Evolutionary conservation across 352 stramenopile genomes (phyloP).

Genomic region (Pythium dissimile): DNA sequence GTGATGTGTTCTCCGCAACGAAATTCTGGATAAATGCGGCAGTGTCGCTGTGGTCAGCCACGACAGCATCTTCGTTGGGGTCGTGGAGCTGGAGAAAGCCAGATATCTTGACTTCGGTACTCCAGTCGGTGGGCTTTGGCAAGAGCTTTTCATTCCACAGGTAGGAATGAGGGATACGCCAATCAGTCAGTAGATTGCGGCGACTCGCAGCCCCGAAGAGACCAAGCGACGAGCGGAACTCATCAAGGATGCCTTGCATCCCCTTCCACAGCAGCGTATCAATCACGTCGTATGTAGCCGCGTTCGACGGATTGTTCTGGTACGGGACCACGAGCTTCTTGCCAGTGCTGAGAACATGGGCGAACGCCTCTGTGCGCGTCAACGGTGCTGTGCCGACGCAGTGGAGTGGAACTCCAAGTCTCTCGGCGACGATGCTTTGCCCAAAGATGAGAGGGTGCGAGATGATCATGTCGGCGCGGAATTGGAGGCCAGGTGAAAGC

Average conservation of each 20-base stretch:
- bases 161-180: constrained; percentile 66
- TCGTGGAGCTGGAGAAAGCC: constrained; percentile 41
- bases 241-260: constrained; percentile 43
- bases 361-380: constrained; percentile 55
- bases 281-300: constrained; percentile 51
- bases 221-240: constrained; percentile 52
- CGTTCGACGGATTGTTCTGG: constrained; percentile 40
- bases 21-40: constrained; percentile 23
- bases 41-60: constrained; percentile 12
- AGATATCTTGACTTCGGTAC: constrained; percentile 44
- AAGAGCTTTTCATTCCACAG: constrained; percentile 62
- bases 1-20: constrained; percentile 21
- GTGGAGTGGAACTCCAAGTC: constrained; percentile 69
- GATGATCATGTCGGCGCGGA: constrained; percentile 71
- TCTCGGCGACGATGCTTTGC: constrained; percentile 57
- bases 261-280: constrained; percentile 48
- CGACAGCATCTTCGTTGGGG: constrained; percentile 10
- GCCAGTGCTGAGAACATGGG: constrained; percentile 38
- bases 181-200: constrained; percentile 41
- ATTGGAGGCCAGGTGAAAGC: constrained; percentile 33
- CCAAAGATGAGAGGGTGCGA: constrained; percentile 62
- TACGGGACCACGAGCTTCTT: constrained; percentile 38
- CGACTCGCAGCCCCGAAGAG: constrained; percentile 37
- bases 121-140: constrained; percentile 61
- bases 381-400: constrained; percentile 54